Evolutionary conservation across 106 monocot species (phyloP).

Genomic region (Allium fistulosum): DNA sequence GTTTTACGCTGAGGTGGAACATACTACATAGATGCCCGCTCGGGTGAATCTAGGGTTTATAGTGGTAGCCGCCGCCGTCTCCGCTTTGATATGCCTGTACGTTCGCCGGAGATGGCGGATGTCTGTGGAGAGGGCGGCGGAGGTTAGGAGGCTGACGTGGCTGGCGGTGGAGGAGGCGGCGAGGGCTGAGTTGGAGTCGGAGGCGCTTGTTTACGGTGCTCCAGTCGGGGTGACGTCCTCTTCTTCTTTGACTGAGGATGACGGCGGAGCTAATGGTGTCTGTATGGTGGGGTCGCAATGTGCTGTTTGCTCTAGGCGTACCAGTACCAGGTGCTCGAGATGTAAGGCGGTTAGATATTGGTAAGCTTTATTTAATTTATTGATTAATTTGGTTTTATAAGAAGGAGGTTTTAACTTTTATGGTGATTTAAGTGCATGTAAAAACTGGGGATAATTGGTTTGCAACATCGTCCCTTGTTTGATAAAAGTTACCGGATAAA

Average conservation of each 20-base stretch:
- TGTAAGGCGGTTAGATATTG: slow-evolving; percentile 45
- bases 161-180: slow-evolving; percentile 18
- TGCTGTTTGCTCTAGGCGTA: slow-evolving; percentile 23
- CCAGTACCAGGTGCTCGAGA: slow-evolving; percentile 30
- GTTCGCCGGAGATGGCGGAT: slow-evolving; percentile 18
- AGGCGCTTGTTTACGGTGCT: slow-evolving; percentile 3
- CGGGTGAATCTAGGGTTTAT: slow-evolving; percentile 16
- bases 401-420: no score
- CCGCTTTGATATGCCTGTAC: neutral
- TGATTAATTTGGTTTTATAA: neutral
- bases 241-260: neutral
- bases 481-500: no score
- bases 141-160: slow-evolving; percentile 14
- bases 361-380: slow-evolving; percentile 4
- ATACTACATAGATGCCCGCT: slow-evolving; percentile 13
- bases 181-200: slow-evolving; percentile 18
- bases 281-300: slow-evolving; percentile 8
- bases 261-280: neutral
- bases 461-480: no score
- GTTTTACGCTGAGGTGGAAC: slow-evolving; percentile 3
- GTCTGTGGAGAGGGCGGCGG: slow-evolving; percentile 23
- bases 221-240: neutral
- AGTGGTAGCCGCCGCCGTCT: slow-evolving; percentile 5
- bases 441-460: no score
- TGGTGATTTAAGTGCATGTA: no score